Evolutionary conservation across 2,329 filamentous ascomycete genomes (phyloP).

Genomic region (Fusarium agapanthi): DNA sequence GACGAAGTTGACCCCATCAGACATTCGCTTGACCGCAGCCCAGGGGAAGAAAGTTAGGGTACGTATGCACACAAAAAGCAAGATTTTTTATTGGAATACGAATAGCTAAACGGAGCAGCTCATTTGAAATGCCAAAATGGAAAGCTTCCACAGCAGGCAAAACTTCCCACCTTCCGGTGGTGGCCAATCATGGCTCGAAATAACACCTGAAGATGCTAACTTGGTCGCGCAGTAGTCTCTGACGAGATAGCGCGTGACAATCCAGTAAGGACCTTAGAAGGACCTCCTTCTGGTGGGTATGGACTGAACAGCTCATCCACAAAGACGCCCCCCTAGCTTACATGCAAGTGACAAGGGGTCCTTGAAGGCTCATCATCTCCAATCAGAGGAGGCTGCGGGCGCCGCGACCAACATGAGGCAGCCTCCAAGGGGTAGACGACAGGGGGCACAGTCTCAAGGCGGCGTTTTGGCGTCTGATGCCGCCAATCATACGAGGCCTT

Average conservation of each 20-base stretch:
- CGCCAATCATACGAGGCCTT: constrained; percentile 35
- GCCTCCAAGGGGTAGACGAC: constrained; percentile 26
- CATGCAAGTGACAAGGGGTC: constrained; percentile 28
- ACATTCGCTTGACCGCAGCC: constrained; percentile 12
- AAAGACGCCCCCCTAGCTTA: constrained; percentile 19
- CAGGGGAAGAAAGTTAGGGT: constrained; percentile 16
- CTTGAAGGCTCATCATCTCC: constrained; percentile 17
- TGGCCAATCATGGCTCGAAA: constrained; percentile 31
- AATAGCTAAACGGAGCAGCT: not conserved
- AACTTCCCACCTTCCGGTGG: constrained; percentile 1
- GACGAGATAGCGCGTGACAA: constrained; percentile 37
- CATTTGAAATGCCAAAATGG: not conserved
- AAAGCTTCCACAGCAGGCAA: constrained; percentile 9
- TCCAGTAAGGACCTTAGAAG: constrained; percentile 35
- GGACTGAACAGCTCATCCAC: constrained; percentile 27
- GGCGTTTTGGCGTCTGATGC: constrained; percentile 35
- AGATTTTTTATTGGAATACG: not conserved
- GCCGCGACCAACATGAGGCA: constrained; percentile 36
- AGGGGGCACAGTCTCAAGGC: constrained; percentile 25
- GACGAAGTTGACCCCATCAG: constrained; percentile 28
- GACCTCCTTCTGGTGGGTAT: constrained; percentile 30
- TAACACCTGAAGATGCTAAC: constrained; percentile 32
- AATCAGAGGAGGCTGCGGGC: constrained; percentile 37
- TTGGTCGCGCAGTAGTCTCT: constrained; percentile 37
- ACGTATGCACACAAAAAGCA: constrained; percentile 12